phyloP scores from a whole-genome alignment of 495 filamentous ascomycete species.

The Penicillium malachiteum region DNA sequence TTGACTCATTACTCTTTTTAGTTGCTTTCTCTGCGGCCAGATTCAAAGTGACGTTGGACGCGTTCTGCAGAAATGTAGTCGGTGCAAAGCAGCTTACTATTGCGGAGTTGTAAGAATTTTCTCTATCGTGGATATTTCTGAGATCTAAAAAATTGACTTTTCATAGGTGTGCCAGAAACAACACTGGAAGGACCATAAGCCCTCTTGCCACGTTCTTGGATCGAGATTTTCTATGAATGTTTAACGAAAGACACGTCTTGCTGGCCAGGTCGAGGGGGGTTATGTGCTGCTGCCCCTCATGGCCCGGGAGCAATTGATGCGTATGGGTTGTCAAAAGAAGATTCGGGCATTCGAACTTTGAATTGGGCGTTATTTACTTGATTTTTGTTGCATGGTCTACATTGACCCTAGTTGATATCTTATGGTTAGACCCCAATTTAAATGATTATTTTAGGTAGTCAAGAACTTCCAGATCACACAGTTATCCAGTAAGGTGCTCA shows the following conservation, averaged over 20 bases:
- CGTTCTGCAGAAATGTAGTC: neutral
- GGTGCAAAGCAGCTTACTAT: slow-evolving; percentile 4
- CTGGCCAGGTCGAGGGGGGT: too few species aligned
- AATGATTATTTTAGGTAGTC: too few species aligned
- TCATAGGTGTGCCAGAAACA: neutral
- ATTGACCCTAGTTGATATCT: too few species aligned
- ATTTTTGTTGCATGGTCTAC: too few species aligned
- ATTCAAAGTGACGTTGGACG: slow-evolving; percentile 2
- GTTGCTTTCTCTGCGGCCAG: slow-evolving; percentile 8
- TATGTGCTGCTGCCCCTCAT: too few species aligned
- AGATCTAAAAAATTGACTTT: neutral
- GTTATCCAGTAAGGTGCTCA: too few species aligned
- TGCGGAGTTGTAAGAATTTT: neutral
- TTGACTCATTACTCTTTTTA: neutral
- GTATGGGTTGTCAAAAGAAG: too few species aligned
- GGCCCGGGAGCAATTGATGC: too few species aligned
- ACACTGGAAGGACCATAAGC: neutral
- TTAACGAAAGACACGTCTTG: neutral
- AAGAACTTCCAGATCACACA: too few species aligned
- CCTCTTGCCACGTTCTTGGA: neutral
- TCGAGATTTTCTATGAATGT: neutral
- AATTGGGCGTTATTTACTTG: too few species aligned
- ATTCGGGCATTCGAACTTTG: too few species aligned
- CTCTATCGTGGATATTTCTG: neutral
- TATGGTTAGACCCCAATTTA: too few species aligned